Percentiles rank a stretch among this genome's conserved stretches.
Conservation (phyloP, 768 basidiomycete genomes). For the Russula ochroleuca region DNA sequence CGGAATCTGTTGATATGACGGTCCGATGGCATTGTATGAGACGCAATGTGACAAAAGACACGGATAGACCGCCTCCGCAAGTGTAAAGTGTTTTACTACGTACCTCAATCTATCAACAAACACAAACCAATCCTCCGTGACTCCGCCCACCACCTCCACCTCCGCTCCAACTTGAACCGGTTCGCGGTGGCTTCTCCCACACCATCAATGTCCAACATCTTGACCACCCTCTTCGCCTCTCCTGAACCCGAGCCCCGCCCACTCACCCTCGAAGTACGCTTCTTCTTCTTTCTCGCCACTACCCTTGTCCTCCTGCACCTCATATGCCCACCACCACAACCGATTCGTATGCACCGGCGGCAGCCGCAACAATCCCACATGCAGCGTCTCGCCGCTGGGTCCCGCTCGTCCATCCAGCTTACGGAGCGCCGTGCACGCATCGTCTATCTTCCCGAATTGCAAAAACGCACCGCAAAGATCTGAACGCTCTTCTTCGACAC, state of each 20-base stretch:
- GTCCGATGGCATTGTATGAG: no score
- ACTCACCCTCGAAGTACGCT: background rate
- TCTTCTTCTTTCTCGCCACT: background rate
- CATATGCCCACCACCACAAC: conserved; percentile 1
- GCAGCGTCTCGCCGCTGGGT: background rate
- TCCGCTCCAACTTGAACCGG: no score
- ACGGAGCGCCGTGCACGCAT: conserved; percentile 1
- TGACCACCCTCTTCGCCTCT: background rate
- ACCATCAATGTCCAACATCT: no score
- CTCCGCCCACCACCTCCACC: no score
- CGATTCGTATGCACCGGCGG: background rate
- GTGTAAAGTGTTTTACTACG: no score
- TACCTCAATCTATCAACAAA: no score
- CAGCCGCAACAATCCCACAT: background rate
- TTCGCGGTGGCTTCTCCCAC: no score
- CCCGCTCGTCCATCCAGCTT: background rate
- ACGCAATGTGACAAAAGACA: no score
- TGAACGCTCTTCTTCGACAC: background rate
- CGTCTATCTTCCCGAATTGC: background rate
- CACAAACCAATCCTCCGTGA: no score
- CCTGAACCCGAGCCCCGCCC: conserved; percentile 5
- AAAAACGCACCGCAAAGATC: background rate
- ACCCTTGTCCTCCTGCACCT: background rate
- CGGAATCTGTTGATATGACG: no score
- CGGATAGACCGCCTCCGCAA: no score